Evolutionary conservation across 176 grass and related monocot genomes (phyloP), one percentile per base, ranked within the genome.

Genomic region (Oropetium thomaeum): DNA sequence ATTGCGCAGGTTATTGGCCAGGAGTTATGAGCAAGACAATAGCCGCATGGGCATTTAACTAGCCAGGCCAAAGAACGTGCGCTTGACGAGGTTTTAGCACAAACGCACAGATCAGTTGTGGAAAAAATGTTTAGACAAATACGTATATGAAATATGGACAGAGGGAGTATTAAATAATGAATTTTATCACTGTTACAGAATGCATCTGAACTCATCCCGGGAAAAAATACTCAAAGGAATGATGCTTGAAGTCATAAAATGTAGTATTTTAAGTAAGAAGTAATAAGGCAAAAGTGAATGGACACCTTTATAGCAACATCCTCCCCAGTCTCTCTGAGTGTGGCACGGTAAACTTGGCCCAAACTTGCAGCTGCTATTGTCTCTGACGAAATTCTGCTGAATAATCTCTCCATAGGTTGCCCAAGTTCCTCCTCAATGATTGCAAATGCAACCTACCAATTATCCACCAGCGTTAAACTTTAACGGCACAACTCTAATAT

Each of bases 341-440:
- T 98, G 65, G 91, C 96, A 39, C 96, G 91, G 69, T 98, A 98
- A 80, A 98, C 96, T 91, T 98, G 96, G 39, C 96, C 96, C 47
- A 98, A 84, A 83, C 96, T 98, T 19, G 96, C 96, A 86, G 96
- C 96, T 82, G 96, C 96, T 86, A 98, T 98, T 58, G 95, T 98
- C 71, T 66, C 14, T 20, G 89, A 98, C 58, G 95, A 94, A 81
- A 98, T 98, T 94, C 48, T 89, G 85, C 89, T 98, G 58, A 98
- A 94, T 45, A 98, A 75, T 52, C 51, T 69, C 66, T 98, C 91
- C 65, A 98, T 73, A 73, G 91, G 84, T 60, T 94, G 83, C 51
- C 95, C 89, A 60, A 98, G 84, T 71, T 98, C 95, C 76, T 98
- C 91, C 75, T 98, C 95, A 39, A 98, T 94, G 73, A 98, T 98